Conservation (phyloP, 768 basidiomycete genomes). For the Pleurotus tuber-regium region DNA sequence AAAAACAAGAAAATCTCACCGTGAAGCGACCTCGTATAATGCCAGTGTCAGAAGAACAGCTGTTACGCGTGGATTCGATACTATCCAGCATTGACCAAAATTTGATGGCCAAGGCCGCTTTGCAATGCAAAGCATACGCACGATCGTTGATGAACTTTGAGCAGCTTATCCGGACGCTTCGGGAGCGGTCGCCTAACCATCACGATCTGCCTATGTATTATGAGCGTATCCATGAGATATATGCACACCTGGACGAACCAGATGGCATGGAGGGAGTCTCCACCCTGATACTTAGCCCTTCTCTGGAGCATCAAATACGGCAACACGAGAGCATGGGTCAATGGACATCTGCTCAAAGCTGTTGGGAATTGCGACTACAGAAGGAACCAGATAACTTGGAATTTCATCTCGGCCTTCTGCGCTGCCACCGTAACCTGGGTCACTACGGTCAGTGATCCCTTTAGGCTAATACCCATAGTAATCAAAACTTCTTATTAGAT, state of each 20-base stretch:
- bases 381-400: slow-evolving; percentile 86
- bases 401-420: slow-evolving; percentile 84
- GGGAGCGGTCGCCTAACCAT: slow-evolving; percentile 36
- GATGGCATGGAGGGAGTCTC: slow-evolving; percentile 99
- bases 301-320: slow-evolving; percentile 93
- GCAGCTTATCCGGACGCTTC: slow-evolving; percentile 63
- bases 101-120: slow-evolving; percentile 89
- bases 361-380: slow-evolving; percentile 96
- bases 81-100: slow-evolving; percentile 81
- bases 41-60: slow-evolving; percentile 52
- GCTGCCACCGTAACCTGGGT: slow-evolving; percentile 90
- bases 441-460: slow-evolving; percentile 79
- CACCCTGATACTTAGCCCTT: slow-evolving; percentile 81
- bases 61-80: slow-evolving; percentile 74
- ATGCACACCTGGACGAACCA: slow-evolving; percentile 93
- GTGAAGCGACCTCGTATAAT: slow-evolving; percentile 43
- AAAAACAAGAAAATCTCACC: slow-evolving; percentile 47
- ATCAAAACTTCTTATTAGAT: slow-evolving; percentile 46
- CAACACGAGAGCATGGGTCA: slow-evolving; percentile 96
- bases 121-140: slow-evolving; percentile 93
- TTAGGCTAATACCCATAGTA: neutral
- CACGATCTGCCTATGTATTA: slow-evolving; percentile 67
- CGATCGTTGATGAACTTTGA: slow-evolving; percentile 95
- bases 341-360: slow-evolving; percentile 99
- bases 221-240: slow-evolving; percentile 93